These are phyloP conservation scores for Rhododendron mucronatum DNA, from an alignment of 148 eudicot genomes.

Conservation along the genomic window DNA sequence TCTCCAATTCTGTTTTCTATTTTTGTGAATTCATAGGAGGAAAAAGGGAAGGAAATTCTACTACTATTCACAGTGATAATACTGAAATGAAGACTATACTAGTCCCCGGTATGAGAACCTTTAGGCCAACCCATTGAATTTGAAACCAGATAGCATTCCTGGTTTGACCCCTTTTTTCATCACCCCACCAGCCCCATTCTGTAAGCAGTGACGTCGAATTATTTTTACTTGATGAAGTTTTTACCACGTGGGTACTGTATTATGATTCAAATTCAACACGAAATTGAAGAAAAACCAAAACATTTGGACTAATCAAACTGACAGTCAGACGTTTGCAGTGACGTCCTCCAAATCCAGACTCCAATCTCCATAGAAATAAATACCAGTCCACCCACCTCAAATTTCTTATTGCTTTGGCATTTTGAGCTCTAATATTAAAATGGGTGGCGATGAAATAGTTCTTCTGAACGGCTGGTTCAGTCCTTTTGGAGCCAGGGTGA, in stretches of 20 bases:
- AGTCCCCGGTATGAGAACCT: too few relatives aligned
- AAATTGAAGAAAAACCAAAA: neutral
- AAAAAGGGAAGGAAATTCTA: too few relatives aligned
- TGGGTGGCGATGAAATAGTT: neutral
- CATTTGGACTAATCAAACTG: neutral
- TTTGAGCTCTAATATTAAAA: neutral
- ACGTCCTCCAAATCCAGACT: neutral
- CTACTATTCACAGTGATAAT: too few relatives aligned
- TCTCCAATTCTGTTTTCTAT: too few relatives aligned
- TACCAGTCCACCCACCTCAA: neutral
- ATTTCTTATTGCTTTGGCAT: neutral
- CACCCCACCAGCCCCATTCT: neutral
- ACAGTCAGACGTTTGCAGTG: neutral
- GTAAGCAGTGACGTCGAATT: neutral
- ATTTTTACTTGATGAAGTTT: neutral
- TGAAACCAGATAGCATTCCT: neutral
- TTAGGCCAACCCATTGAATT: too few relatives aligned
- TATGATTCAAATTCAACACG: neutral
- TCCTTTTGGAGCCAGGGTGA: slow-evolving; percentile 21
- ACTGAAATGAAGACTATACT: too few relatives aligned
- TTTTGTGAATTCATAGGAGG: too few relatives aligned
- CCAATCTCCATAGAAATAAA: neutral
- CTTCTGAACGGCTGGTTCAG: slow-evolving; percentile 17
- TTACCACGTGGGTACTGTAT: too few relatives aligned
- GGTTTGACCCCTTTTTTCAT: neutral